Evolutionary conservation across 73 alveolate genomes (phyloP), one percentile per base, ranked within the genome.

Genomic region (Durusdinium trenchii): DNA sequence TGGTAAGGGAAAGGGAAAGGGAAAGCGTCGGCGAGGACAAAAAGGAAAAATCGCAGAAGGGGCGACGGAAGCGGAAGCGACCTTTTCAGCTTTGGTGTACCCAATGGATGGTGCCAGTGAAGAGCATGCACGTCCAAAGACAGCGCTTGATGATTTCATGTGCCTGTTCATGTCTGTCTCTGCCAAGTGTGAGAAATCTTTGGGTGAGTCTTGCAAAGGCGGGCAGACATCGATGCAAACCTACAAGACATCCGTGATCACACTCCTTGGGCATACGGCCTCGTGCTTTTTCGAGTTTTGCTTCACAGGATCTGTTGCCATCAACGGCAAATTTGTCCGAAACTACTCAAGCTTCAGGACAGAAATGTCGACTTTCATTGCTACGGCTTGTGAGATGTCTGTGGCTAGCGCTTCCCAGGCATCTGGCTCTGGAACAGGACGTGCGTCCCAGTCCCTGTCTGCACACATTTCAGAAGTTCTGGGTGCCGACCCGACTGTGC

Each of bases 111-210:
- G 54, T 42, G 50, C 5, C 47, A 35, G 54, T 42, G 26, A 14
- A 16, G 50, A 7, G 57, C 23, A 9, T 30, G 86, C 40, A 9
- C 86, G 86, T 30, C 35, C 20, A 26, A 75, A 75, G 86, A 75
- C 86, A 30, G 86, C 86, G 5, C 52, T 75, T 5, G 86, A 75
- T 75, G 86, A 75, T 75, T 18, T 75, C 86, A n/a, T 75, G 86
- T 38, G 38, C 54, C 6, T n/a, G 28, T 75, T n/a, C 54, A 42
- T 7, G 20, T 28, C 57, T 16, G 12, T 75, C 16, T 7, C 54
- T 16, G 32, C 30, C n/a, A 10, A 7, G 26, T 75, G 16, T 16
- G 16, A 36, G 86, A 42, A 75, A 18, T 18, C 50, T 20, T 9
- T n/a, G 7, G 54, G 57, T 30, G 62, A 28, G 47, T 47, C 83